Evolutionary conservation across 768 basidiomycete species (phyloP).

Genomic region (Terana coerulea): DNA sequence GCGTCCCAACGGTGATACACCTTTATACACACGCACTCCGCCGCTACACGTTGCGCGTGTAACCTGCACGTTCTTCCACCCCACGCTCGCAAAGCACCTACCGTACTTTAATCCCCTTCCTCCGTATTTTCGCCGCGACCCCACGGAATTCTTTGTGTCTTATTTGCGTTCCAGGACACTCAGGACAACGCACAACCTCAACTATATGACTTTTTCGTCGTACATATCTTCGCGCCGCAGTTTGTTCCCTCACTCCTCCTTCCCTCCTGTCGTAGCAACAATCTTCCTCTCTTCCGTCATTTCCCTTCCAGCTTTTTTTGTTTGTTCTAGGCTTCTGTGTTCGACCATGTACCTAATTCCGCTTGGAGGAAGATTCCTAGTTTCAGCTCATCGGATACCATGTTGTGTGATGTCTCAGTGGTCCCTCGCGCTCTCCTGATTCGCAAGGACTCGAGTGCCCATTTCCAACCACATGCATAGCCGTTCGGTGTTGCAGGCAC

Average conservation of each 20-base stretch:
- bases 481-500: no score
- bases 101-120: conserved; percentile 1
- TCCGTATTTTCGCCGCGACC: background rate
- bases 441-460: no score
- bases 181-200: background rate
- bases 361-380: background rate
- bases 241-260: background rate
- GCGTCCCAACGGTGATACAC: conserved; percentile 5
- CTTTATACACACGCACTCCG: background rate
- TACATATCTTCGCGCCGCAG: conserved; percentile 3
- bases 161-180: background rate
- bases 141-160: background rate
- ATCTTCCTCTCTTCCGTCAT: no score
- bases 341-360: background rate
- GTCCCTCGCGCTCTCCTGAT: no score
- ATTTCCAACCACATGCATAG: no score
- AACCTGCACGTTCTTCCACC: background rate
- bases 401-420: no score
- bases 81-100: conserved; percentile 6
- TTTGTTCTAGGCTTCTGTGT: background rate
- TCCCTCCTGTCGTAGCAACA: background rate
- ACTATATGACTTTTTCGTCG: background rate
- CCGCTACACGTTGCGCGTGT: background rate
- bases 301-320: background rate
- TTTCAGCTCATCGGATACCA: background rate